Base-by-base conservation (phyloP, 75 land plant species). In the Larix kaempferi region DNA sequence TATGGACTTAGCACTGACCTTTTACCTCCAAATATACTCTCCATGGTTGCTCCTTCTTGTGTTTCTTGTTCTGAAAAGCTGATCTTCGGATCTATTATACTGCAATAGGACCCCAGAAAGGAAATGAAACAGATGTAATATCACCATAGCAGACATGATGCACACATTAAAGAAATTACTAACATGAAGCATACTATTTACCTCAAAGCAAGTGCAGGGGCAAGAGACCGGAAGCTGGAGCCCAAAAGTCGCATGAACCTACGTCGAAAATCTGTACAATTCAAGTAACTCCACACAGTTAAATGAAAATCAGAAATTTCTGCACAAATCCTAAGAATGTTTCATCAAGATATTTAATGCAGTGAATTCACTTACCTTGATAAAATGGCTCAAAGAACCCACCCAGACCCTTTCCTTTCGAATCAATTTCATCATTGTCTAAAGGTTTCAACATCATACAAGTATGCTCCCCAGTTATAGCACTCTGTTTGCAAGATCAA, bases 381-480 rank as follows among this genome's bases (percentile, higher is more conserved):
- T 91, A 88, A 81, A 91, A 98, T 26, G 94, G 99, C 64, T 72
- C 61, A 57, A 95, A 78, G 80, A 97, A 98, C 61, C 93, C 93
- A 80, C 80, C 81, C 19, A 67, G 66, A 77, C 82, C 84, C 15
- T 78, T 71, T 65, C 57, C 88, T 77, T 39, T 78, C 27, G 57
- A 73, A 64, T 91, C 96, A 58, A 95, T 84, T 35, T 95, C 94
- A 78, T 95, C 98, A 91, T 75, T 91, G n/a, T 87, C 88, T 74
- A 95, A 80, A n/a, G 94, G 89, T 75, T 82, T 88, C 66, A 98
- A 73, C 44, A 98, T 85, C 89, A 98, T 90, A 81, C 99, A 98
- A 13, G 91, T 88, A 79, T 98, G 96, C 76, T 98, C 99, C 77
- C 98, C 99, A 66, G 99, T 98, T 41, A 98, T 90, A 76, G 89